Percentiles rank a stretch among this genome's conserved stretches.
Evolutionary conservation across 106 monocot genomes (phyloP).

Genomic region (Iris macrosiphon): DNA sequence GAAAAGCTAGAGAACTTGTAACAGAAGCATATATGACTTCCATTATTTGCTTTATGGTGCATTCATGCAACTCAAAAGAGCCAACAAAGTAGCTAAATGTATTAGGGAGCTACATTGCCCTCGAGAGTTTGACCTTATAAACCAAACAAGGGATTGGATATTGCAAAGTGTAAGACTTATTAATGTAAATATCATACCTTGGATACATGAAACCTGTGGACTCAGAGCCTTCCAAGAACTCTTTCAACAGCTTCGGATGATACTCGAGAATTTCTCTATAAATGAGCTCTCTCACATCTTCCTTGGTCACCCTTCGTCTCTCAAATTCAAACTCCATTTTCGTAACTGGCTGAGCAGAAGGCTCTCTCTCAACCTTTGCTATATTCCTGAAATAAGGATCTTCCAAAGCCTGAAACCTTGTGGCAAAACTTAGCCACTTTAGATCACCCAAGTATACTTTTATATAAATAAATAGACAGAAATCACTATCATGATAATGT

Average conservation of each 20-base stretch:
- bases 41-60: no score
- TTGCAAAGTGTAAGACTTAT: not conserved
- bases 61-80: no score
- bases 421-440: constrained; percentile 23
- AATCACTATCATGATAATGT: not conserved
- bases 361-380: constrained; percentile 80
- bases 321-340: constrained; percentile 89
- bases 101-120: no score
- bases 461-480: not conserved
- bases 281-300: constrained; percentile 80
- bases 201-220: constrained; percentile 70
- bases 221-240: constrained; percentile 61
- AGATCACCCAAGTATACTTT: constrained; percentile 1
- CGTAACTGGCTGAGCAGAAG: constrained; percentile 60
- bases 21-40: no score
- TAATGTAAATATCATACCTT: constrained; percentile 29
- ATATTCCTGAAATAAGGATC: constrained; percentile 79
- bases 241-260: constrained; percentile 69
- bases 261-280: constrained; percentile 78
- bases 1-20: no score
- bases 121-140: no score
- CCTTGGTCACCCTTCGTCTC: constrained; percentile 63
- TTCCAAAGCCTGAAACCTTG: constrained; percentile 53
- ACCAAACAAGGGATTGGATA: no score
- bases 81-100: no score